Base-by-base conservation (phyloP, 208 protist genomes). In the Trypanosoma lewisi region DNA sequence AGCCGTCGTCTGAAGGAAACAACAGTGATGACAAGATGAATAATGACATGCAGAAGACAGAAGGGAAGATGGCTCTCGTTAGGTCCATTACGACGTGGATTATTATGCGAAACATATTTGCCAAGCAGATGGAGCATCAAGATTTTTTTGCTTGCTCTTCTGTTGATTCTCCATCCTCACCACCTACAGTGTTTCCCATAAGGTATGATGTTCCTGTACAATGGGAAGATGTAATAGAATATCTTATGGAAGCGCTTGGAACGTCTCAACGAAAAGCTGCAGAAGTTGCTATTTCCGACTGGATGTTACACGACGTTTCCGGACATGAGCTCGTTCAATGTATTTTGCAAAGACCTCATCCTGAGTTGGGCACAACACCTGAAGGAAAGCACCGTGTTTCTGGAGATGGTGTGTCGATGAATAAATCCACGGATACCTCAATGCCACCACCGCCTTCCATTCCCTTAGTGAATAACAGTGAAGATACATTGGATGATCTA, bases 291-390 rank as follows among this genome's bases (percentile, higher is more conserved):
- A 52, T 93, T 3, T 93, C 85, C 47, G 73, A 80, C 27, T 86
- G 77, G 63, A 84, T 95, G 44, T 67, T 93, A 36, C 78, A 75
- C 57, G 82, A 94, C 59, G 78, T 87, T 54, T 19, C 33, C 7
- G 86, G 85, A 36, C 67, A 78, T 39, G 85, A 95, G 74, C 68
- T 95, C 37, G 63, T 95, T 65, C 64, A 84, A 51, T 90, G 79
- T 78, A 77, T 90, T 49, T 59, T 95, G 27, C 89, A 93, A 63
- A 65, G 84, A 44, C 80, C 79, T 9, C 17, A 23, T n/a, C 11
- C 11, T 41, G 0, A 19, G 2, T 30, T 37, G 21, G 25, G 28
- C 36, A 11, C 76, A 82, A 54, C 70, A 70, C 14, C 58, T 61
- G 11, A 23, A 37, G 34, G 21, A 74, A 37, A 63, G 76, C 28